These are phyloP conservation scores for Alliaria petiolata DNA, from an alignment of 345 rosid genomes.

Conservation along the genomic window DNA sequence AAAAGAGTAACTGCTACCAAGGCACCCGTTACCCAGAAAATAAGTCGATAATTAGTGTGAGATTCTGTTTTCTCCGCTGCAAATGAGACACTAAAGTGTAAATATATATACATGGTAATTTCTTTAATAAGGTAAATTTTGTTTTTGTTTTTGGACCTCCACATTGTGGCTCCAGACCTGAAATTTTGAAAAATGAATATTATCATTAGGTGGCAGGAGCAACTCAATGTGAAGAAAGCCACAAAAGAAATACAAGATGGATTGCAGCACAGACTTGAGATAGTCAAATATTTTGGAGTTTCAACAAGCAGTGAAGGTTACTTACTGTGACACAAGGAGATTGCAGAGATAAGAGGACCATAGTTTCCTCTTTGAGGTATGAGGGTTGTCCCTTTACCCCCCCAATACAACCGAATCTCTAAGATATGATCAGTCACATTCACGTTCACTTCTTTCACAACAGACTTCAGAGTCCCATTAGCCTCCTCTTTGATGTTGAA, in stretches of 20 bases:
- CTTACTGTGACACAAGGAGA: constrained; percentile 42
- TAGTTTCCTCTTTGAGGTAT: constrained; percentile 43
- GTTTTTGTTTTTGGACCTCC: neutral
- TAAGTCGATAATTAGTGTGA: neutral
- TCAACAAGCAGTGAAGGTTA: neutral
- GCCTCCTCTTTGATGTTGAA: constrained; percentile 47
- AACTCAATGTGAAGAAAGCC: neutral
- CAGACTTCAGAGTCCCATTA: constrained; percentile 29
- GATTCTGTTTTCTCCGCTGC: neutral
- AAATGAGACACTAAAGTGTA: neutral
- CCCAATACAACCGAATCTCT: too few species aligned
- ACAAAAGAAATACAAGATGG: neutral
- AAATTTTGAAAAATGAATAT: neutral
- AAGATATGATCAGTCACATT: too few species aligned
- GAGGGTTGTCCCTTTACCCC: neutral
- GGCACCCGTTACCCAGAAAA: neutral
- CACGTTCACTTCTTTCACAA: neutral
- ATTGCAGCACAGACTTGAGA: neutral
- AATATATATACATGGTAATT: neutral
- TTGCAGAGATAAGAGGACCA: constrained; percentile 61
- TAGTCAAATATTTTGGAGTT: neutral
- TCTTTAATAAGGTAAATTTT: too few species aligned
- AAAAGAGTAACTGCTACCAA: neutral
- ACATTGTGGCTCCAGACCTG: neutral
- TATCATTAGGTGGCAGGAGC: neutral